Conservation (phyloP, 352 stramenopile genomes). For the Globisporangium mamillatum region DNA sequence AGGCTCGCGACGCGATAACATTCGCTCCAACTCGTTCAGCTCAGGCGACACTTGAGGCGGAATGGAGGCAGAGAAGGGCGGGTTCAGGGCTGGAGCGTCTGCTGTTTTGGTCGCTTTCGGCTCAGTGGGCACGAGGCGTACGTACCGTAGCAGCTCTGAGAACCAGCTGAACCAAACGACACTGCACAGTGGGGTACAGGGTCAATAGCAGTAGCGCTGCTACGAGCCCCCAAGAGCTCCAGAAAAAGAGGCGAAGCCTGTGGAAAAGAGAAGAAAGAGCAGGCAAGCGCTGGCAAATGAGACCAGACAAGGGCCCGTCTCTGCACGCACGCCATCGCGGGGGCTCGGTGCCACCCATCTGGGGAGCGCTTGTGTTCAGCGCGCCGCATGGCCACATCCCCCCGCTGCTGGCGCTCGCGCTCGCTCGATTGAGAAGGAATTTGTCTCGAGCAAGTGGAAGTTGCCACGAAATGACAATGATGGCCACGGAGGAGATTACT, state of each 20-base stretch:
- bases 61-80: conserved; percentile 15
- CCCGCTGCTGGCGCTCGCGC: neutral
- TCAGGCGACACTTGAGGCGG: neutral
- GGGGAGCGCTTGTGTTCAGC: conserved; percentile 15
- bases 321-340: conserved; percentile 6
- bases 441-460: neutral
- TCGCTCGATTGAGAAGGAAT: neutral
- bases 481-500: too few relatives aligned
- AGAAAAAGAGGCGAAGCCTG: neutral
- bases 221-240: neutral
- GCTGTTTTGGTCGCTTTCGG: conserved; percentile 1
- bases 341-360: conserved; percentile 9
- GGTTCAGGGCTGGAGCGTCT: conserved; percentile 13
- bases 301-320: conserved; percentile 9
- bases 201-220: neutral
- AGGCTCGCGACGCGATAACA: neutral
- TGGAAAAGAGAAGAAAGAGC: conserved; percentile 9
- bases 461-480: neutral
- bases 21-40: neutral
- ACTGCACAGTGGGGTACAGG: neutral
- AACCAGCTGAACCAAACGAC: conserved; percentile 10
- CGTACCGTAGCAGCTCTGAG: neutral
- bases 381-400: conserved; percentile 2
- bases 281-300: conserved; percentile 4
- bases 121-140: conserved; percentile 5